Evolutionary conservation across 2,329 filamentous ascomycete genomes (phyloP).

Genomic region (Ophiostoma quercus): DNA sequence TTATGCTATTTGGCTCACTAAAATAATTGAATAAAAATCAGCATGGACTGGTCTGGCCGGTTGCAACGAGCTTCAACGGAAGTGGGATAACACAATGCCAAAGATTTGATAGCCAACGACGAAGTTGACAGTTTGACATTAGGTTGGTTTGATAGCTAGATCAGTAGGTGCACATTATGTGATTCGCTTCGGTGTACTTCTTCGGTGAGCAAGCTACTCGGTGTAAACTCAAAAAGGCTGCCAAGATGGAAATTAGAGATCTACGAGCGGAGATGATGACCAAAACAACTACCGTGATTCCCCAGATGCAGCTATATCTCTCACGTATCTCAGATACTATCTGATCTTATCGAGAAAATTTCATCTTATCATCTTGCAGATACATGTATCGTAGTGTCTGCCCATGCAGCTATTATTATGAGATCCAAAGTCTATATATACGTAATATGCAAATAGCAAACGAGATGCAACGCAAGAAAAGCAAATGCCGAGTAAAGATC

Average conservation of each 20-base stretch:
- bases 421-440: slow-evolving; percentile 11
- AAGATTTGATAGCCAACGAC: not conserved
- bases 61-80: not conserved
- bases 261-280: slow-evolving; percentile 9
- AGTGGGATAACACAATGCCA: not conserved
- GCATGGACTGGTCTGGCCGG: not conserved
- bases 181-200: not conserved
- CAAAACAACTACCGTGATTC: slow-evolving; percentile 9
- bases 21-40: not conserved
- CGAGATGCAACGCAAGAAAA: slow-evolving; percentile 9
- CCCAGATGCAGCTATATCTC: not conserved
- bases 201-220: not conserved
- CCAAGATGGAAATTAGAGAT: not conserved
- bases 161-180: too few species aligned
- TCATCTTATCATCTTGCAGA: not conserved
- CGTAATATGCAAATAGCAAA: not conserved
- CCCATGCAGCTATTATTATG: not conserved
- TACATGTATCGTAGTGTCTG: not conserved
- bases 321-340: not conserved
- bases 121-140: not conserved
- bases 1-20: not conserved
- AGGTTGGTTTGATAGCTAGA: not conserved
- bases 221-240: not conserved
- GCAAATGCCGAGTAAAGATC: not conserved
- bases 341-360: not conserved